Conservation (phyloP, 2,329 filamentous ascomycete genomes). For the Aspergillus novoparasiticus region DNA sequence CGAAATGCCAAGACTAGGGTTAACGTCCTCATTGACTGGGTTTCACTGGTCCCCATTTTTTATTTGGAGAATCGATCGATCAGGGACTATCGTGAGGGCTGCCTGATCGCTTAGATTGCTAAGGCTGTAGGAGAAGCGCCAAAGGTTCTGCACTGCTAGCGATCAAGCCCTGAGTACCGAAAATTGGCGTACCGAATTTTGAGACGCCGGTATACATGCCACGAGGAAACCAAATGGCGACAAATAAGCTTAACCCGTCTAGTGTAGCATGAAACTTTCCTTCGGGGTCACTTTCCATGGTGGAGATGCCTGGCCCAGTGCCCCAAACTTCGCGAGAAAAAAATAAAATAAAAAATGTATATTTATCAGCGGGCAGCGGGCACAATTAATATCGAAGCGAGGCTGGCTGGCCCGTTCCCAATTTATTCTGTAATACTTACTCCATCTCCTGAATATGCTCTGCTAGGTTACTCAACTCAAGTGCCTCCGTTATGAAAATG, state of each 20-base stretch:
- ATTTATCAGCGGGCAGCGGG: not conserved
- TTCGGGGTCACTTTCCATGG: not conserved
- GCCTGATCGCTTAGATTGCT: too few relatives aligned
- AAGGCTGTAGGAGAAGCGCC: too few relatives aligned
- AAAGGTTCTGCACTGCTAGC: not conserved
- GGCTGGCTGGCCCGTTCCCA: not conserved
- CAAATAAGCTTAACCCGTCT: constrained; percentile 8
- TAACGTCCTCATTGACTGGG: not conserved
- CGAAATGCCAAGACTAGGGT: not conserved
- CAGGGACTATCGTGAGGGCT: not conserved
- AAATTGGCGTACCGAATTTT: not conserved
- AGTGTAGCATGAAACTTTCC: not conserved
- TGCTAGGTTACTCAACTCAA: not conserved
- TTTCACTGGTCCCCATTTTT: constrained; percentile 3
- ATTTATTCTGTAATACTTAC: not conserved
- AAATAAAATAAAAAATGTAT: not conserved
- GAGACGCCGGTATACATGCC: not conserved
- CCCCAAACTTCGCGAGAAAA: not conserved
- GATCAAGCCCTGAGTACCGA: not conserved
- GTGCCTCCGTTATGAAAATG: not conserved
- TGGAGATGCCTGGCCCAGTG: not conserved
- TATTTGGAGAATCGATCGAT: not conserved
- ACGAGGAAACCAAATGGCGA: not conserved
- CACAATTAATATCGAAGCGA: not conserved
- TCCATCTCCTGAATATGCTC: not conserved